A percentile compares a stretch with the other conserved stretches of the same genome.
Conservation (phyloP, 2,329 filamentous ascomycete species). For the Epichloe sylvatica region DNA sequence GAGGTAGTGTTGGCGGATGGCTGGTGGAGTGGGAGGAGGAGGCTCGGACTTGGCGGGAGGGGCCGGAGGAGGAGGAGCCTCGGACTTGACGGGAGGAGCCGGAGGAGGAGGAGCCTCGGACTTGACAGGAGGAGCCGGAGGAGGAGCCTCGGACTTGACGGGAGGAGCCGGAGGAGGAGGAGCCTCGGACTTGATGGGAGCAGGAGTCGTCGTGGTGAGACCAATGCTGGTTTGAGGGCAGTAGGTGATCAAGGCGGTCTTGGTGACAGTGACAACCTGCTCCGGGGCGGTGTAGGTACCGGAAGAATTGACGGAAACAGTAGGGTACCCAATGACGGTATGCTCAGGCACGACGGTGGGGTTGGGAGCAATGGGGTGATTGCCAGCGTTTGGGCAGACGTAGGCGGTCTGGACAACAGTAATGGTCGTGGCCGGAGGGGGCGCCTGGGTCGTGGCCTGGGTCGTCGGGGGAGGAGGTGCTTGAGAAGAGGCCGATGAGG, state of each 20-base stretch:
- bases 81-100: background rate
- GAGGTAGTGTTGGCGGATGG: no score
- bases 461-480: conserved; percentile 1
- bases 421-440: conserved; percentile 7
- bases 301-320: conserved; percentile 37
- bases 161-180: background rate
- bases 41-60: background rate
- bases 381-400: conserved; percentile 58
- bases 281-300: conserved; percentile 64
- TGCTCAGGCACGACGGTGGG: conserved; percentile 45
- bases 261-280: conserved; percentile 52
- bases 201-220: conserved; percentile 19
- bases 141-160: conserved; percentile 6
- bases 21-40: background rate
- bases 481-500: conserved; percentile 5
- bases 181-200: conserved; percentile 12
- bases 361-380: conserved; percentile 59
- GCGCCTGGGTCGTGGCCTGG: conserved; percentile 1
- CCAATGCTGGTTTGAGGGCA: conserved; percentile 18
- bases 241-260: conserved; percentile 46
- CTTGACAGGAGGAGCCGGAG: no score
- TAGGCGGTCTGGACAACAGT: conserved; percentile 55
- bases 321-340: conserved; percentile 33
- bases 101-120: background rate
- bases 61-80: background rate